Base-by-base conservation (phyloP, 805 yeast species). In the Zygosaccharomyces rouxii region DNA sequence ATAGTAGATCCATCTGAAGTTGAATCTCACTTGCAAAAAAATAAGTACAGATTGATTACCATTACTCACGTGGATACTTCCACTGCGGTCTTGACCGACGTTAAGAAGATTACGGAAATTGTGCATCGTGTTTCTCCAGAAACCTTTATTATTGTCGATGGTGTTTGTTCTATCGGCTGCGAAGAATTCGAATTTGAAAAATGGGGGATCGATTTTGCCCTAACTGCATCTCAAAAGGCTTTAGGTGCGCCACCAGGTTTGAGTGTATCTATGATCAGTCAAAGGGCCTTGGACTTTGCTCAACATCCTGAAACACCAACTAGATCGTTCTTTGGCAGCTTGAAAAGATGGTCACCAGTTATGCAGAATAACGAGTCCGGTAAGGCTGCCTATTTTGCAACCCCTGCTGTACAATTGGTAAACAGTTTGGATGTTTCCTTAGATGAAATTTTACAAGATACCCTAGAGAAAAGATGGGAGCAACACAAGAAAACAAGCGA, bases 11-110 rank as follows among this genome's bases (percentile, higher is more conserved):
- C 80, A 21, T 75, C 68, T 2, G 66, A 71, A 42, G 71, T 90
- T 38, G 84, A 81, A 63, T 63, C 71, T 9, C 77, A 80, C 49
- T 75, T 90, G 64, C 62, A 68, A 50, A 47, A 67, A 7, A 73
- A 75, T 45, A 68, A 72, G 51, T 92, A 85, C 72, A 66, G 78
- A 54, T 77, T 86, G 46, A 76, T 92, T 58, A 88, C 96, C 42
- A 78, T 90, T 60, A 92, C 97, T 37, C 98, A 92, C 59, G 97
- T 94, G 33, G 99, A 94, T 68, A 94, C 98, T 39, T 89, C 97
- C 1, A 89, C 97, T 30, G 95, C 96, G n/a, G 96, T 92, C 37
- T 78, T 89, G 35, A 73, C 83, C 39, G 84, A 86, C 61, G 82
- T 92, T 53, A 73, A 79, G 62, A 71, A 73, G 14, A 75, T 89